A percentile compares a stretch with the other conserved stretches of the same genome.
These are phyloP conservation scores for Calycina herbarum DNA, from an alignment of 2,329 filamentous ascomycete species.

Conservation along the genomic window DNA sequence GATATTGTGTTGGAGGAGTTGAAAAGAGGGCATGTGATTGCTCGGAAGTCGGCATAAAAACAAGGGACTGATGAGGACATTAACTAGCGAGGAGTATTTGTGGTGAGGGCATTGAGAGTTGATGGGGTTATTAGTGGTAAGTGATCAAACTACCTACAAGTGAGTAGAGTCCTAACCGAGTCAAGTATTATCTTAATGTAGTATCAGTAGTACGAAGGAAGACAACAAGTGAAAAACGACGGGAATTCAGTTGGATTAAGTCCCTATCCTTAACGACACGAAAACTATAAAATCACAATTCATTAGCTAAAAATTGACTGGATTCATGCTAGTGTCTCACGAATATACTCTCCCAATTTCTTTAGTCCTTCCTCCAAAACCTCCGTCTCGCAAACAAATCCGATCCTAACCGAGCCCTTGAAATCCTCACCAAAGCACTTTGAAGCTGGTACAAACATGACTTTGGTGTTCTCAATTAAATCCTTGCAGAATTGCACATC, in stretches of 20 bases:
- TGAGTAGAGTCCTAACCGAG: not conserved
- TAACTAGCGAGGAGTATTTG: not conserved
- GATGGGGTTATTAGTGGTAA: not conserved
- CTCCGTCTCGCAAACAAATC: slow-evolving; percentile 71
- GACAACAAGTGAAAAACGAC: not conserved
- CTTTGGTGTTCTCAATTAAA: slow-evolving; percentile 66
- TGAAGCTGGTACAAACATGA: slow-evolving; percentile 73
- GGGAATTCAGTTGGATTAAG: not conserved
- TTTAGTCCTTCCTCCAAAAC: slow-evolving; percentile 67
- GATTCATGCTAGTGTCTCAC: slow-evolving; percentile 21
- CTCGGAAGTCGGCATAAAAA: not conserved
- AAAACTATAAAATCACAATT: not conserved
- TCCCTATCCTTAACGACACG: not conserved
- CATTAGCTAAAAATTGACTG: not conserved
- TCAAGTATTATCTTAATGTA: not conserved
- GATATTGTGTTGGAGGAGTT: not conserved
- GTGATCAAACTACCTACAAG: not conserved
- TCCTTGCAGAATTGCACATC: slow-evolving; percentile 71
- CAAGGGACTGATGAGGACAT: not conserved
- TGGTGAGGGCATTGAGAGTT: not conserved
- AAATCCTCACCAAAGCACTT: slow-evolving; percentile 75
- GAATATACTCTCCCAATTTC: slow-evolving; percentile 32
- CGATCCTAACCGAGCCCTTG: slow-evolving; percentile 73
- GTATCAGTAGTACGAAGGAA: not conserved
- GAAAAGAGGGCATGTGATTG: not conserved